Base-by-base conservation (phyloP, 345 rosid genomes). In the Crucihimalaya himalaica region DNA sequence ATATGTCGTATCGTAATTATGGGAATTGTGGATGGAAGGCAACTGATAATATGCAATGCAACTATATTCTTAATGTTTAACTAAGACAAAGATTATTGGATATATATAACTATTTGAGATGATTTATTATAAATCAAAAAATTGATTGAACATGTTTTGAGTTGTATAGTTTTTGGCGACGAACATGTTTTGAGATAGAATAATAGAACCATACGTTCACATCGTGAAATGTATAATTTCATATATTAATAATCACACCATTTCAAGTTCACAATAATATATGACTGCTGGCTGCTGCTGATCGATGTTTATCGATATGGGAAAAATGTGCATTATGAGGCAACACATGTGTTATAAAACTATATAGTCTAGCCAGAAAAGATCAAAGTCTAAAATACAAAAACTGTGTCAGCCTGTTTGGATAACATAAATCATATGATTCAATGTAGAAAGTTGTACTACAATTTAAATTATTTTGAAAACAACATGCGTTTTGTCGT, bases 401-500 rank as follows among this genome's bases (percentile, higher is more conserved):
- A 4, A 4, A 28, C 2, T 5, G 50, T 73, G 59, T 47, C 51
- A 74, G 57, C 59, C 23, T 9, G n/a, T 14, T 56, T 66, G 72
- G 72, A 74, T 66, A 74, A 66, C 43, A 47, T 55, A 25, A 56
- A 73, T 16, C 40, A 66, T 25, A 66, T 47, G 52, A 35, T 54
- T 46, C 6, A 57, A 55, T 5, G 45, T 35, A 35, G 16, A 55
- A 73, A 56, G 59, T 54, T 42, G 50, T 46, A 47, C 72, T 55
- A 4, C n/a, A n/a, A n/a, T n/a, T 45, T 35, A 6, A 65, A 73
- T 57, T 16, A 35, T 73, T 56, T 47, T 14, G 32, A 65, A 65
- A 32, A 65, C 39, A 74, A 57, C 42, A 74, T 28, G 60, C 53
- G 14, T 2, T 10, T 74, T 57, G 72, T 74, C 78, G 60, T 57